A percentile compares a stretch with the other conserved stretches of the same genome.
These are phyloP conservation scores for Wakefieldia striispora DNA, from an alignment of 768 basidiomycete genomes.

Conservation along the genomic window DNA sequence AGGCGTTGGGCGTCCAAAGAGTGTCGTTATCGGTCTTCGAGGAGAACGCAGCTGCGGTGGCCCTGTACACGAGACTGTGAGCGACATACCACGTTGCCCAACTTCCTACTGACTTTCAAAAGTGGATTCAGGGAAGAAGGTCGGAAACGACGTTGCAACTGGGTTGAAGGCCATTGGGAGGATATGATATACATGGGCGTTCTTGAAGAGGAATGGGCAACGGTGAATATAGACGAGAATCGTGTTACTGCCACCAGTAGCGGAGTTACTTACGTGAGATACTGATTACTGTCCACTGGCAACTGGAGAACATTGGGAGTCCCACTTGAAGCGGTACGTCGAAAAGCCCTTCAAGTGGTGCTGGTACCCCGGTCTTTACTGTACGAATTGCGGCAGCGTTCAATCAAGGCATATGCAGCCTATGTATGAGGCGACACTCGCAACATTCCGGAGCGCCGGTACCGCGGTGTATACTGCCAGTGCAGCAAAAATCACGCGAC, in stretches of 20 bases:
- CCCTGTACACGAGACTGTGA: conserved; percentile 30
- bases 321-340: too few relatives aligned
- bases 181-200: conserved; percentile 32
- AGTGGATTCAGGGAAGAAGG: conserved; percentile 36
- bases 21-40: conserved; percentile 20
- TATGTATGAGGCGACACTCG: too few relatives aligned
- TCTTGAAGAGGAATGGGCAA: conserved; percentile 33
- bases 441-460: too few relatives aligned
- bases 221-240: not conserved
- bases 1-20: conserved; percentile 24
- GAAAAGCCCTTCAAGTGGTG: too few relatives aligned
- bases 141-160: conserved; percentile 27
- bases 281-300: not conserved
- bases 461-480: too few relatives aligned
- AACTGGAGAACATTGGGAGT: too few relatives aligned
- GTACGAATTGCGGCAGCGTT: too few relatives aligned
- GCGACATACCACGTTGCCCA: not conserved
- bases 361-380: too few relatives aligned
- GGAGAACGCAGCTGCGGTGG: conserved; percentile 16
- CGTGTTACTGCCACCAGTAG: not conserved
- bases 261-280: not conserved
- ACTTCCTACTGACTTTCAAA: not conserved
- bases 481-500: too few relatives aligned
- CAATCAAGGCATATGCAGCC: too few relatives aligned
- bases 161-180: conserved; percentile 32